phyloP scores from a whole-genome alignment of 2,329 filamentous ascomycete species.

The Cladosporium sp. region DNA sequence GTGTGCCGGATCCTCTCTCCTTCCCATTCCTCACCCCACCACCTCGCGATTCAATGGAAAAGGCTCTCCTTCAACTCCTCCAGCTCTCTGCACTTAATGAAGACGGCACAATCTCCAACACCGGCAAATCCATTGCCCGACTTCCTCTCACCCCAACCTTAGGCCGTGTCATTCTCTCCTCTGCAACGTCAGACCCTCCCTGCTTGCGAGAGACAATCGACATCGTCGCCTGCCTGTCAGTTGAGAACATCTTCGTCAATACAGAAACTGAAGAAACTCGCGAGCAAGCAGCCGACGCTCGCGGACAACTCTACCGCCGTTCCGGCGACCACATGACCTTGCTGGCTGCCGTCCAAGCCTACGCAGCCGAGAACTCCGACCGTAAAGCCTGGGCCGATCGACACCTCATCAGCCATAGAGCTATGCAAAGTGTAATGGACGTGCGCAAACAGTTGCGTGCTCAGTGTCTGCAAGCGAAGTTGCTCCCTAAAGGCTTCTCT shows the following conservation, averaged over 20 bases:
- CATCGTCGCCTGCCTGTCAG: slow-evolving; percentile 64
- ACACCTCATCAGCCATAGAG: slow-evolving; percentile 57
- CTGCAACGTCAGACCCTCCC: slow-evolving; percentile 62
- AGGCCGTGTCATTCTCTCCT: slow-evolving; percentile 76
- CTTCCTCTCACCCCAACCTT: slow-evolving; percentile 79
- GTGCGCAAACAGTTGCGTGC: slow-evolving; percentile 57
- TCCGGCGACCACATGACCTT: slow-evolving; percentile 62
- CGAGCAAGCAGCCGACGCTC: slow-evolving; percentile 52
- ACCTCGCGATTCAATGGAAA: slow-evolving; percentile 70
- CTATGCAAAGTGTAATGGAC: slow-evolving; percentile 63
- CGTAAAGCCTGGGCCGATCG: slow-evolving; percentile 56
- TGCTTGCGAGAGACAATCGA: slow-evolving; percentile 82
- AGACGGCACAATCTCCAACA: slow-evolving; percentile 65
- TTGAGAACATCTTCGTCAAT: slow-evolving; percentile 60
- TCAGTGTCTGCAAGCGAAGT: slow-evolving; percentile 49
- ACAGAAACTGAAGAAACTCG: slow-evolving; percentile 56
- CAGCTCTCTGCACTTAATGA: slow-evolving; percentile 71
- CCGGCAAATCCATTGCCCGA: slow-evolving; percentile 71
- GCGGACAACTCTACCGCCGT: slow-evolving; percentile 52
- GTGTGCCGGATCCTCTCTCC: slow-evolving; percentile 70
- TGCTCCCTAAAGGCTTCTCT: slow-evolving; percentile 19
- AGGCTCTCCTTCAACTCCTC: slow-evolving; percentile 74
- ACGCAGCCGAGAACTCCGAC: slow-evolving; percentile 53
- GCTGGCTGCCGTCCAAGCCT: slow-evolving; percentile 55
- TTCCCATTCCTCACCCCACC: slow-evolving; percentile 87